A percentile compares a stretch with the other conserved stretches of the same genome.
Conservation (phyloP, 176 grass and related monocot species). For the Carex littledalei region DNA sequence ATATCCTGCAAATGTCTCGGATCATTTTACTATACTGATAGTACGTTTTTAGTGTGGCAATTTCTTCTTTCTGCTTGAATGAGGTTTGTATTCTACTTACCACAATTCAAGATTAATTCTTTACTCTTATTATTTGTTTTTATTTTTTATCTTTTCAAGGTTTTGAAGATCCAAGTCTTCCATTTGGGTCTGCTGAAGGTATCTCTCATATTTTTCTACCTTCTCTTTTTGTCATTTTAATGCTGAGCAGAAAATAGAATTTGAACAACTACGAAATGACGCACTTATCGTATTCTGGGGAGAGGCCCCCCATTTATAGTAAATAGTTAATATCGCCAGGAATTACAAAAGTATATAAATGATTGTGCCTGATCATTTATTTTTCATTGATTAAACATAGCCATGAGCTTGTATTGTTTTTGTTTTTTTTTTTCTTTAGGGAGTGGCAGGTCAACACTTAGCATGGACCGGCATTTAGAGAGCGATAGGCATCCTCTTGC, state of each 20-base stretch:
- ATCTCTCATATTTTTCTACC: constrained; percentile 2
- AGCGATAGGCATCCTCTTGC: constrained; percentile 56
- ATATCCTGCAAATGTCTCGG: not conserved
- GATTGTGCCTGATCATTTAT: not conserved
- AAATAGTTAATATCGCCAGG: not conserved
- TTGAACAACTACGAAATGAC: not conserved
- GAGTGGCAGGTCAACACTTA: constrained; percentile 62
- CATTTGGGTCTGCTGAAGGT: constrained; percentile 90
- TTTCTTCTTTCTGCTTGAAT: not conserved
- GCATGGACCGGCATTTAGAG: constrained; percentile 63
- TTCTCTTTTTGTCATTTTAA: not conserved
- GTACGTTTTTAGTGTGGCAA: not conserved
- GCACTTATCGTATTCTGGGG: not conserved
- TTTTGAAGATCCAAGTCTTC: constrained; percentile 83
- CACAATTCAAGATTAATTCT: not conserved
- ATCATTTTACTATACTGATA: not conserved
- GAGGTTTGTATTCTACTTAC: not conserved
- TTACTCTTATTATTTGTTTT: constrained; percentile 20
- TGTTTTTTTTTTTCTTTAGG: constrained; percentile 39
- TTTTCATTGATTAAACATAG: not conserved
- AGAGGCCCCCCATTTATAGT: not conserved
- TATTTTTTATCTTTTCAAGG: constrained; percentile 34
- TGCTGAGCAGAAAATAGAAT: not conserved
- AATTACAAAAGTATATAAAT: not conserved
- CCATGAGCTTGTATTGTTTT: not conserved